Evolutionary conservation across 331 rosid genomes (phyloP).

Genomic region (Cucumis variabilis): DNA sequence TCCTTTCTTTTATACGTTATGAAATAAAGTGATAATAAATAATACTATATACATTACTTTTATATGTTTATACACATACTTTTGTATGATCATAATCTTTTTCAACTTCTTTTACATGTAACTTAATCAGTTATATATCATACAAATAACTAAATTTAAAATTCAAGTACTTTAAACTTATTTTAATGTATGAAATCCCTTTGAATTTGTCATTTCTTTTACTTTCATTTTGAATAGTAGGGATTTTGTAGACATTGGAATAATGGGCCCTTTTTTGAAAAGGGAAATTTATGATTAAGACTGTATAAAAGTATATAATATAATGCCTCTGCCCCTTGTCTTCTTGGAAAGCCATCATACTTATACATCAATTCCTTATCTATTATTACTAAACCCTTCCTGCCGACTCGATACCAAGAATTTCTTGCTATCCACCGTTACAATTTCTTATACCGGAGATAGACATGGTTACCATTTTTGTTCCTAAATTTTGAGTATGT

Average conservation of each 20-base stretch:
- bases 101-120: background rate
- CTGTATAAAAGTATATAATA: background rate
- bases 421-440: background rate
- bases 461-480: too few species aligned
- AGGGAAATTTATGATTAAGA: background rate
- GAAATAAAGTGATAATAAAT: background rate
- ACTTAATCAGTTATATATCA: background rate
- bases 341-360: background rate
- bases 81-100: background rate
- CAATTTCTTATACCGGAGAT: background rate
- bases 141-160: background rate
- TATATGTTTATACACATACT: too few species aligned
- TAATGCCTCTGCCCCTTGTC: constrained; percentile 11
- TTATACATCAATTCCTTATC: background rate
- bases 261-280: background rate
- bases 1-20: background rate
- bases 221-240: background rate
- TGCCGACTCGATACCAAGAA: too few species aligned
- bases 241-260: background rate
- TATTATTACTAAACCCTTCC: background rate
- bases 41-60: background rate
- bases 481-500: too few species aligned
- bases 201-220: background rate
- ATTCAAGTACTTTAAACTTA: background rate
- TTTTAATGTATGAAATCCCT: background rate